Percentiles rank a stretch among this genome's conserved stretches.
These are phyloP conservation scores for Sporothrix sp. DNA, from an alignment of 2,329 filamentous ascomycete genomes.

Conservation along the genomic window DNA sequence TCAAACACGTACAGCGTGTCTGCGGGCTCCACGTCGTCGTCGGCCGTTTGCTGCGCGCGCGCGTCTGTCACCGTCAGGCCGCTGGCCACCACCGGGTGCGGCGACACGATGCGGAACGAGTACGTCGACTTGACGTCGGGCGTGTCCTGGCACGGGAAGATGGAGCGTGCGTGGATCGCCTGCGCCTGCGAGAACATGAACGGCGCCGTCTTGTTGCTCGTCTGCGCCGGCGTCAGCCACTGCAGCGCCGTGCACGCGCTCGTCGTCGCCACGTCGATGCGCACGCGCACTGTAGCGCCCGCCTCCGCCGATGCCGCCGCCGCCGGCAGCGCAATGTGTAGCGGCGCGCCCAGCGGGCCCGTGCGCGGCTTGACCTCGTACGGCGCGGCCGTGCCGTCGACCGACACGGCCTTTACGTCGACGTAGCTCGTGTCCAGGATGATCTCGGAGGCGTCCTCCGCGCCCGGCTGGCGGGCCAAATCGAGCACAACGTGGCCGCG, in stretches of 20 bases:
- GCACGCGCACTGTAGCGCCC: slow-evolving; percentile 42
- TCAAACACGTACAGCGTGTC: slow-evolving; percentile 71
- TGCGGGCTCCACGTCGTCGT: slow-evolving; percentile 34
- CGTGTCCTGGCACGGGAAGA: slow-evolving; percentile 96
- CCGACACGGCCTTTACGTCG: slow-evolving; percentile 59
- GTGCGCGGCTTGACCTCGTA: slow-evolving; percentile 62
- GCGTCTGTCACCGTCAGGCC: slow-evolving; percentile 48
- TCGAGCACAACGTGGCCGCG: slow-evolving; percentile 67
- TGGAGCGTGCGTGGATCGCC: slow-evolving; percentile 85
- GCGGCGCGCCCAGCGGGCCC: slow-evolving; percentile 65
- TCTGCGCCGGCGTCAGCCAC: slow-evolving; percentile 90
- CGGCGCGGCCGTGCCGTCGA: slow-evolving; percentile 52
- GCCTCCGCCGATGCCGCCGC: slow-evolving; percentile 29
- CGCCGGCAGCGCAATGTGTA: slow-evolving; percentile 52
- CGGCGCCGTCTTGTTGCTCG: slow-evolving; percentile 87
- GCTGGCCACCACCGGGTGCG: slow-evolving; percentile 83
- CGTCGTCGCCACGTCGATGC: slow-evolving; percentile 71
- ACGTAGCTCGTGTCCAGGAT: slow-evolving; percentile 83
- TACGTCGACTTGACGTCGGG: slow-evolving; percentile 96
- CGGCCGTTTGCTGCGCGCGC: background rate
- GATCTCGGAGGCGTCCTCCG: slow-evolving; percentile 48
- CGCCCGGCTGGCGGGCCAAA: slow-evolving; percentile 57
- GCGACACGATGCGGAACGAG: slow-evolving; percentile 77
- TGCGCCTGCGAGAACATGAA: slow-evolving; percentile 99
- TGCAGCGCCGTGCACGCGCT: slow-evolving; percentile 83